These are phyloP conservation scores for Globisporangium mamillatum DNA, from an alignment of 352 stramenopile genomes.

Conservation along the genomic window DNA sequence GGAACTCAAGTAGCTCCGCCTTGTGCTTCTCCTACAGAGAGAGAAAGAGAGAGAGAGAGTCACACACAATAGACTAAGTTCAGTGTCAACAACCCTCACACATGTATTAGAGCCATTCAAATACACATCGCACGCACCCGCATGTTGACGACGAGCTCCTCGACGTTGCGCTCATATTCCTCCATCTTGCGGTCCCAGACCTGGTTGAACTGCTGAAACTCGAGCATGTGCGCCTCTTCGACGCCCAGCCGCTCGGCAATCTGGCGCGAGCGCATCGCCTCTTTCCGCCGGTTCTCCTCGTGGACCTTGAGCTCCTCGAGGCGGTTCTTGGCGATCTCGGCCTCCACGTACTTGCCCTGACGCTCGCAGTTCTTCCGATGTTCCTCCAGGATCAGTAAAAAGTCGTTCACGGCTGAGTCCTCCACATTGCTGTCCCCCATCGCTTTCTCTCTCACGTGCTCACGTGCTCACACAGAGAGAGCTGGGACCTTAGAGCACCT, in stretches of 20 bases:
- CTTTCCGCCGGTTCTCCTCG: slow-evolving; percentile 93
- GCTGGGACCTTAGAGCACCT: neutral
- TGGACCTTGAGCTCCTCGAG: slow-evolving; percentile 96
- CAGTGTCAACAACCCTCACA: neutral
- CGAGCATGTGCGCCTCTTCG: slow-evolving; percentile 97
- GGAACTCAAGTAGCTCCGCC: slow-evolving; percentile 91
- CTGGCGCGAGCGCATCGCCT: slow-evolving; percentile 94
- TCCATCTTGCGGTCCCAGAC: slow-evolving; percentile 96
- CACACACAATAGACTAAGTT: slow-evolving; percentile 13
- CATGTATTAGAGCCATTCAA: neutral
- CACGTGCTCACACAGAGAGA: neutral
- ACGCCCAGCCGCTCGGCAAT: slow-evolving; percentile 94
- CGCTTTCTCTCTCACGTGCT: neutral
- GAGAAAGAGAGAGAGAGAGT: slow-evolving; percentile 16
- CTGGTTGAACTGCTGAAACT: slow-evolving; percentile 97
- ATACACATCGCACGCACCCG: slow-evolving; percentile 35
- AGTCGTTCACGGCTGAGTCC: slow-evolving; percentile 82
- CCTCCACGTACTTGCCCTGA: slow-evolving; percentile 97
- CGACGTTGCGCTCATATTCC: slow-evolving; percentile 92
- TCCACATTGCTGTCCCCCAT: slow-evolving; percentile 59
- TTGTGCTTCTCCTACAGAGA: slow-evolving; percentile 67
- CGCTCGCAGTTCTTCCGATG: slow-evolving; percentile 96
- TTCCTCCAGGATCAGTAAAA: slow-evolving; percentile 91
- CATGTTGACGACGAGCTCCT: slow-evolving; percentile 90
- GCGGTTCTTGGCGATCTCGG: slow-evolving; percentile 95